Base-by-base conservation (phyloP, 768 basidiomycete species). In the Heimioporus sp. region DNA sequence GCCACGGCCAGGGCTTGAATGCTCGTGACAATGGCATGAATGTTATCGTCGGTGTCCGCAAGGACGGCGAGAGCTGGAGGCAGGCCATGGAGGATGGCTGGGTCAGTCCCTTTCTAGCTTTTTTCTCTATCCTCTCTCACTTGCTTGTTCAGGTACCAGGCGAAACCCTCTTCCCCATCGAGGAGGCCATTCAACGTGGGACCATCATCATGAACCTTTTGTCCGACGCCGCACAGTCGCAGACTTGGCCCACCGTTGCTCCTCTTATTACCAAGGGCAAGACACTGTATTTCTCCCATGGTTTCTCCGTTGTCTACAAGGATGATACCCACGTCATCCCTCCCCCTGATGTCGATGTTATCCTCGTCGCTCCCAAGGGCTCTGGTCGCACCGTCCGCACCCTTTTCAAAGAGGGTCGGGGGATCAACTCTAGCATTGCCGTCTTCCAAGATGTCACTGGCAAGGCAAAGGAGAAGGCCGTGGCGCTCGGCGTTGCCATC, bases 141-240 rank as follows among this genome's bases (percentile, higher is more conserved):
- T 3, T 10, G 13, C 10, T 10, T 46, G 30, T 24, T 8, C 55
- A 90, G 89, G 86, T 98, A 20, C 95, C 96, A 38, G 96, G 95
- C 59, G 87, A 98, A 81, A 98, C 90, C 53, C 86, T 99, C 62
- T 99, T 99, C 81, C 81, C 95, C 63, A 98, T 99, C 62, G 92
- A 98, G 63, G 95, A 98, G 72, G 97, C 97, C 56, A 98, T 98
- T 72, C 80, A 87, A 61, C 83, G 80, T 58, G 97, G 97, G 40
- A 97, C 96, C 19, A 95, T 98, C 80, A 90, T 99, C 83, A 99
- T 99, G 97, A 98, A 99, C 82, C 80, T 99, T 48, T 85, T 99
- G 60, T 98, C 96, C 41, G 97, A 99, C 65, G 97, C 97, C 44
- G 97, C 96, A n/a, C 97, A 99, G 77, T 94, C 92, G 13, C 83